Evolutionary conservation across 2,329 filamentous ascomycete genomes (phyloP), one percentile per base, ranked within the genome.

Genomic region (Graphium sp.): DNA sequence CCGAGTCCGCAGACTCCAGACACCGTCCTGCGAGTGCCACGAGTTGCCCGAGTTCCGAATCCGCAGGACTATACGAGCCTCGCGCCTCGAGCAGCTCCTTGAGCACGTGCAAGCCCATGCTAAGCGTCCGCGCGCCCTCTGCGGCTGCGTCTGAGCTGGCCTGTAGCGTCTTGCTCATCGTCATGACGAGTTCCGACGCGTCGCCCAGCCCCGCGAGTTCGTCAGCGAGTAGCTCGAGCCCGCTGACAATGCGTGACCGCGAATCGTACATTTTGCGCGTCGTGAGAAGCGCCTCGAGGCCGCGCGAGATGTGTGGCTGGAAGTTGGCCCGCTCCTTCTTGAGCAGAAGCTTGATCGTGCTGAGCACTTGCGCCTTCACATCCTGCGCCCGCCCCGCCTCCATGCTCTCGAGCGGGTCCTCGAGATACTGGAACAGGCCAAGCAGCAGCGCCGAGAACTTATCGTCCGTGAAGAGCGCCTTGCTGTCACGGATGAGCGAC

Each of bases 311-410:
- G 52, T 81, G 75, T 4, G 71, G 67, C 34, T 66, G 62, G 39
- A 81, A 80, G 36, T 60, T 62, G 31, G 68, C 66, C 20, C 70
- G 67, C 41, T 77, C 66, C 43, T 74, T 66, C 37, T 71, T 71
- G 10, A 84, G 63, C 30, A 87, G 62, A 4, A 81, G 62, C 43
- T 78, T 75, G 43, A 84, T 71, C 2, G 79, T 80, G 2, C 73
- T 69, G 8, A 85, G 56, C 13, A 78, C 73, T 49, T 85, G 80
- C 5, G 74, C 69, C 49, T 80, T 81, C 33, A 81, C 60, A 37
- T 81, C 76, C 39, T 75, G 69, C 4, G 66, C 62, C 51, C 80
- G 83, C 36, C 78, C 68, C 1, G 69, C 50, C 5, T 66, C 43
- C 0, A 72, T 46, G 25, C 62, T 63, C 2, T 53, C 37, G 5